phyloP scores from a whole-genome alignment of 495 filamentous ascomycete genomes.

The Penicillium tannophilum region DNA sequence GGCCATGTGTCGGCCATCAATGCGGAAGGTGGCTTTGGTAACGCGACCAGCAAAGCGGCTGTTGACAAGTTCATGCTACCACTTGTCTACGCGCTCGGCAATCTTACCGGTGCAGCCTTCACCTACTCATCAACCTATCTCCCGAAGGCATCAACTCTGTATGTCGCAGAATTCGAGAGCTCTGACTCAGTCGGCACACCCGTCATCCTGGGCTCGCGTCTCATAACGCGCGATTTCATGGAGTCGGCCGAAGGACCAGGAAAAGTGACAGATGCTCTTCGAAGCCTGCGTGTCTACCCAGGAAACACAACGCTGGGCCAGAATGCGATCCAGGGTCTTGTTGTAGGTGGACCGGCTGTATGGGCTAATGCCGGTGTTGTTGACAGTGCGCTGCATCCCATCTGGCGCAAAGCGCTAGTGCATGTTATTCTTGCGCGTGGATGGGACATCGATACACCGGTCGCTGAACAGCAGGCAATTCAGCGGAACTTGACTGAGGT shows the following conservation, averaged over 20 bases:
- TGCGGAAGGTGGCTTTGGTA: background rate
- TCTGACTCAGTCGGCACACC: background rate
- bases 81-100: background rate
- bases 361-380: slow-evolving; percentile 2
- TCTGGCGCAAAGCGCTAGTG: slow-evolving; percentile 35
- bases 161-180: background rate
- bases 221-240: slow-evolving; percentile 1
- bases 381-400: slow-evolving; percentile 6
- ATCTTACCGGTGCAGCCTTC: background rate
- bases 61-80: background rate
- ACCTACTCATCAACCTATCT: background rate
- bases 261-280: background rate
- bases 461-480: slow-evolving; percentile 31
- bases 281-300: background rate
- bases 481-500: slow-evolving; percentile 40
- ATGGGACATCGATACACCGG: slow-evolving; percentile 22
- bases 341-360: background rate
- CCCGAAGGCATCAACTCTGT: background rate
- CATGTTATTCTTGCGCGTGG: slow-evolving; percentile 25
- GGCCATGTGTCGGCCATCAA: background rate
- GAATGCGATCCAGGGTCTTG: slow-evolving; percentile 1
- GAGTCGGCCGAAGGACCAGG: slow-evolving; percentile 1
- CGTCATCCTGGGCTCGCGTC: slow-evolving; percentile 3
- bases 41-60: background rate
- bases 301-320: background rate